These are phyloP conservation scores for Suillus paluster DNA, from an alignment of 768 basidiomycete species.

Conservation along the genomic window DNA sequence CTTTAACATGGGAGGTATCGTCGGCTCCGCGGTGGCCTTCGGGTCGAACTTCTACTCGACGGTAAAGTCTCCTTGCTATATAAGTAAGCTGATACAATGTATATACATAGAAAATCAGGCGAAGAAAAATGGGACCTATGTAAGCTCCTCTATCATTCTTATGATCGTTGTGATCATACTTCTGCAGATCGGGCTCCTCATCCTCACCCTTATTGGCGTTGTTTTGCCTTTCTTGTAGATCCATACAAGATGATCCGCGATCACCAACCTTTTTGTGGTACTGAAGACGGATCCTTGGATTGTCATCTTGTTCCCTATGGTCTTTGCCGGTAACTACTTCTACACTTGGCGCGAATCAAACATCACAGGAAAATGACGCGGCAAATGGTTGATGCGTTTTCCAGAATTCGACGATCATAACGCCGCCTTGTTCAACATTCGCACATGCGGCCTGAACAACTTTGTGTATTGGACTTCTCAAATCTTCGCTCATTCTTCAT, in stretches of 20 bases:
- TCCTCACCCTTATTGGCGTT: constrained; percentile 67
- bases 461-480: constrained; percentile 76
- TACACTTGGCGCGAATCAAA: constrained; percentile 69
- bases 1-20: constrained; percentile 81
- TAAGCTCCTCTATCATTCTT: constrained; percentile 47
- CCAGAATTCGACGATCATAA: constrained; percentile 78
- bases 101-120: constrained; percentile 21
- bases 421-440: constrained; percentile 71
- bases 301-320: constrained; percentile 76
- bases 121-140: constrained; percentile 70
- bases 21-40: constrained; percentile 76
- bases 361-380: constrained; percentile 9
- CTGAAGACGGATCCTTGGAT: constrained; percentile 69
- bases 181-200: constrained; percentile 68
- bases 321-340: constrained; percentile 78
- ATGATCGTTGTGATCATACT: constrained; percentile 46
- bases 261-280: constrained; percentile 65
- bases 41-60: constrained; percentile 69
- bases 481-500: constrained; percentile 68
- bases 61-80: constrained; percentile 39
- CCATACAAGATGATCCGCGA: constrained; percentile 68
- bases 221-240: constrained; percentile 61
- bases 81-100: constrained; percentile 29
- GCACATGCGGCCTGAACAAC: constrained; percentile 71
- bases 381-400: constrained; percentile 3